A percentile compares a stretch with the other conserved stretches of the same genome.
These are phyloP conservation scores for Zasmidium angulare DNA, from an alignment of 2,329 filamentous ascomycete species.

Conservation along the genomic window DNA sequence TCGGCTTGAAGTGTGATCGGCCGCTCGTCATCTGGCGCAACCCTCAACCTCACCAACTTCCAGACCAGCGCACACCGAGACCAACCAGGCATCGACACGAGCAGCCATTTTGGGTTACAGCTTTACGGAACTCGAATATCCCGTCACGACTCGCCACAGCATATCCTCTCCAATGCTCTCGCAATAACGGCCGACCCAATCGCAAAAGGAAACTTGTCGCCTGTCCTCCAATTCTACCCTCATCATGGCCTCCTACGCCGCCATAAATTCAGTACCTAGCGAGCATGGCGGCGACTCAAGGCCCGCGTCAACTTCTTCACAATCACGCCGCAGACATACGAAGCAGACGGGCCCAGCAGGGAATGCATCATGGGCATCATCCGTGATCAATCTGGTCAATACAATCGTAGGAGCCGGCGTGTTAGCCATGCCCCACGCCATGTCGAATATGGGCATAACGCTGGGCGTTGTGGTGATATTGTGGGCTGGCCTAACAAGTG, in stretches of 20 bases:
- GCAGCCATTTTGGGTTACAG: background rate
- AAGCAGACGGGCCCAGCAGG: slow-evolving; percentile 70
- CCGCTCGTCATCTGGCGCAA: background rate
- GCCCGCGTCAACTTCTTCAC: slow-evolving; percentile 42
- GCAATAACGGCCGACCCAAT: background rate
- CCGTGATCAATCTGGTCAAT: slow-evolving; percentile 92
- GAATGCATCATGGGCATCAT: slow-evolving; percentile 84
- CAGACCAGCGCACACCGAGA: background rate
- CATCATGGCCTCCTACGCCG: slow-evolving; percentile 48
- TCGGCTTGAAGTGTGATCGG: background rate
- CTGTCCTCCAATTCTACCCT: background rate
- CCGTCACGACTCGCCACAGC: background rate
- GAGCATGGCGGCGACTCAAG: slow-evolving; percentile 39
- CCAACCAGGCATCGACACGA: background rate
- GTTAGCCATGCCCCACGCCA: slow-evolving; percentile 89
- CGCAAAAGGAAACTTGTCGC: slow-evolving; percentile 1
- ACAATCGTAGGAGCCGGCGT: slow-evolving; percentile 96
- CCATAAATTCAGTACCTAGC: slow-evolving; percentile 41
- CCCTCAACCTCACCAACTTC: background rate
- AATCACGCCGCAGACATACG: slow-evolving; percentile 59
- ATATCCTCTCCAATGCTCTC: background rate
- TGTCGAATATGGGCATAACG: slow-evolving; percentile 92
- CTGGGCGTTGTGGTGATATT: slow-evolving; percentile 81
- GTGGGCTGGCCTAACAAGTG: slow-evolving; percentile 86
- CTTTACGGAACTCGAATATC: background rate